phyloP scores from a whole-genome alignment of 1,284 basidiomycete genomes.

The Exsudoporus floridanus region DNA sequence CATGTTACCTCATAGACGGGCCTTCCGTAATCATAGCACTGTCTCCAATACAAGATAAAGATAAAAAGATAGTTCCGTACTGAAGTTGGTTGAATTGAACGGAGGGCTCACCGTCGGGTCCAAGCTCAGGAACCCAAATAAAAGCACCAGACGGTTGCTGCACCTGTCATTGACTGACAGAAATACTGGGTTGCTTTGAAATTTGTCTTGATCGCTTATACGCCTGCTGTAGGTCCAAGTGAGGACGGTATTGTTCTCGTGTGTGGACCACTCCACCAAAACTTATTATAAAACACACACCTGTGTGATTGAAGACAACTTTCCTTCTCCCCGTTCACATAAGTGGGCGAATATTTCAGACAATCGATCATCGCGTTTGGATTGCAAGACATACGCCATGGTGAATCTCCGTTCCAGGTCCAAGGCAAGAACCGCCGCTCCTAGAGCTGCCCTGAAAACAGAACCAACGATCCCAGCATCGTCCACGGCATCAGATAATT shows the following conservation, averaged over 20 bases:
- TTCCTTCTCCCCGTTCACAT: background rate
- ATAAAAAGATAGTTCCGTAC: background rate
- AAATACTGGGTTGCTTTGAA: conserved; percentile 22
- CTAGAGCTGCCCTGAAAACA: background rate
- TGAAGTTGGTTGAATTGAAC: background rate
- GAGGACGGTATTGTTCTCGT: conserved; percentile 19
- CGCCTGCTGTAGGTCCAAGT: conserved; percentile 20
- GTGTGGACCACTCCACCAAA: conserved; percentile 3
- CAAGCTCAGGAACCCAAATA: background rate
- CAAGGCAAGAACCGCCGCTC: conserved; percentile 5
- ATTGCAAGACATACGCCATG: conserved; percentile 6
- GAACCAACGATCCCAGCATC: background rate
- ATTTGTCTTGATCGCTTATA: conserved; percentile 15
- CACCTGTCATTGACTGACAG: background rate
- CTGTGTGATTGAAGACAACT: background rate
- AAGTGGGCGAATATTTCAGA: background rate
- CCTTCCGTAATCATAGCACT: background rate
- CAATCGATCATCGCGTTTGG: background rate
- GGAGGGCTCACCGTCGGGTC: background rate
- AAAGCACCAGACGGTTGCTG: background rate
- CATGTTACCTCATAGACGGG: background rate
- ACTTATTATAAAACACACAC: conserved; percentile 10
- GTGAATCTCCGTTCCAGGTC: conserved; percentile 9
- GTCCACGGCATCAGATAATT: background rate
- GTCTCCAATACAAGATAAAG: background rate